Percentiles rank a stretch among this genome's conserved stretches.
Evolutionary conservation across 371 early-diverging fungal species (phyloP).

Genomic region (Zychaea mexicana): DNA sequence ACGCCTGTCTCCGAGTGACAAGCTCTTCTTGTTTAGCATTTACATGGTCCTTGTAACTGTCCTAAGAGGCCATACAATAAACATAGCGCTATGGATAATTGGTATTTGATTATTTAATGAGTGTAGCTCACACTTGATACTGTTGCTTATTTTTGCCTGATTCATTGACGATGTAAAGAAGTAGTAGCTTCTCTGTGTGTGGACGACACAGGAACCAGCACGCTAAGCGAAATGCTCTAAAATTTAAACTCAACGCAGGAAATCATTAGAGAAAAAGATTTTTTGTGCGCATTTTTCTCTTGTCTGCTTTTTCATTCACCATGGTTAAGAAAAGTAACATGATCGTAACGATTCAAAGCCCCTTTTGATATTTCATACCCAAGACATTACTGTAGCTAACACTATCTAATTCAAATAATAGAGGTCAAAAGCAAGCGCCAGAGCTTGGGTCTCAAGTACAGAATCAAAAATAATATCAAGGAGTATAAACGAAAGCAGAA

Average conservation of each 20-base stretch:
- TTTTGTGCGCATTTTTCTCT: constrained; percentile 2
- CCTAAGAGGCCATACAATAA: too few species aligned
- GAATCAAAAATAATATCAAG: constrained; percentile 72
- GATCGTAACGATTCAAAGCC: background rate
- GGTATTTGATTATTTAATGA: too few species aligned
- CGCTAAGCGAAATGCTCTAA: too few species aligned
- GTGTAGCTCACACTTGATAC: too few species aligned
- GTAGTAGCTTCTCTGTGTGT: too few species aligned
- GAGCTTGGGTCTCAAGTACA: constrained; percentile 69
- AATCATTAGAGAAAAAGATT: background rate
- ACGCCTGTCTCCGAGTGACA: too few species aligned
- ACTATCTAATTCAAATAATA: constrained; percentile 5
- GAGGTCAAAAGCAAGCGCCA: constrained; percentile 68
- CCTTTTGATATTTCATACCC: background rate
- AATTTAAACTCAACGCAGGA: background rate
- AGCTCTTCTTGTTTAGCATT: too few species aligned
- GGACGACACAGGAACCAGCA: too few species aligned
- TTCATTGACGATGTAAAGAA: too few species aligned
- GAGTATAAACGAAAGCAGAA: constrained; percentile 79
- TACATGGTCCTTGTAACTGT: too few species aligned
- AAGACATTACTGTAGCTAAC: background rate
- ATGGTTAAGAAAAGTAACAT: constrained; percentile 15
- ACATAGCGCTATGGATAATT: too few species aligned
- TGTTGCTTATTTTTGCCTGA: too few species aligned
- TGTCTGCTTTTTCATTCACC: background rate